Evolutionary conservation across 257 asterid genomes (phyloP), one percentile per base, ranked within the genome.

Genomic region (Solanum sejunctum): DNA sequence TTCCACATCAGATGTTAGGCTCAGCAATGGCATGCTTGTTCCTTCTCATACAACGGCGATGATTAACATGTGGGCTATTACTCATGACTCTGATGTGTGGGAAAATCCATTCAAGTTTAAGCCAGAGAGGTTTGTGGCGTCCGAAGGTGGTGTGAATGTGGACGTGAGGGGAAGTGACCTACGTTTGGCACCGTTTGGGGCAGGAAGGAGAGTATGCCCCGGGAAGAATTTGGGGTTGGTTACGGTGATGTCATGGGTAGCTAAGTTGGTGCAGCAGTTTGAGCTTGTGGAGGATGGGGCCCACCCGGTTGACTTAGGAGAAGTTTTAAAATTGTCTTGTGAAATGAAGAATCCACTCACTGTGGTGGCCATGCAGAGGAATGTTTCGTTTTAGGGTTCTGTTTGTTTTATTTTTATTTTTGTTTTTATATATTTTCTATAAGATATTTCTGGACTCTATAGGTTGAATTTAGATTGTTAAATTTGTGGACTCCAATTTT

Each of bases 1-100:
- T 12, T 89, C 92, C 2, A 89, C 91, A 0, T 61, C 87, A 0
- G 86, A 92, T 26, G 91, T 92, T 21, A 84, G 6, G 6, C 92
- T 92, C 17, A 85, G 82, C 86, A 91, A 91, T 20, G 90, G 89
- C 72, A 88, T 92, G 93, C 56, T 92, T 0, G 80, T 92, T 26
- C 93, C 93, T 0, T 80, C 85, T 4, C 84, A 91, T 70, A 92
- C 95, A 0, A 91, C 90, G 0, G 90, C 95, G 1, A 92, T 92
- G 93, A 90, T 92, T 41, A 92, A 92, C 64, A 91, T 91, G 93
- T 91, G 95, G 95, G 89, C 93, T 13, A 92, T 92, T 13, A 86
- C 95, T 0, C 93, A 89, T 17, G 92, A 92, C 82, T 54, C 90
- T 0, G 23, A 23, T 1, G 18, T 91, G 0, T 91, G 93, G 93